These are phyloP conservation scores for Saturnispora galanensis DNA, from an alignment of 805 yeast genomes.

Conservation along the genomic window DNA sequence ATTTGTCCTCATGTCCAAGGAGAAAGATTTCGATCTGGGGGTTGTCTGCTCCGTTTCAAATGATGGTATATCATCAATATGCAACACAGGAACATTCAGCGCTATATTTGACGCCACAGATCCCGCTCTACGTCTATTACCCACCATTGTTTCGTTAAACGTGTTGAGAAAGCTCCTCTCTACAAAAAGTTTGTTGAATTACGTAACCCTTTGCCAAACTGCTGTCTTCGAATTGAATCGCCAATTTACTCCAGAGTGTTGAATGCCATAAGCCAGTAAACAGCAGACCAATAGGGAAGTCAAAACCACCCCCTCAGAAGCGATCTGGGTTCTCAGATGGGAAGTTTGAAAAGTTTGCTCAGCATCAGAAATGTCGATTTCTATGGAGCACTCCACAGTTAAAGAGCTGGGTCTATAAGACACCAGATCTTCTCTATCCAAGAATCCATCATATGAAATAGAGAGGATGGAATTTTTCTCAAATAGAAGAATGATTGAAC, in stretches of 20 bases:
- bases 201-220: not conserved
- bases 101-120: conserved; percentile 60
- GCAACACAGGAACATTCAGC: conserved; percentile 34
- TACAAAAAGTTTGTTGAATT: not conserved
- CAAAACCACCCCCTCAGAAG: not conserved
- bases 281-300: not conserved
- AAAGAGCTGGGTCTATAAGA: conserved; percentile 1
- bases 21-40: no score
- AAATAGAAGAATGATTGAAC: not conserved
- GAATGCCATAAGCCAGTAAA: not conserved
- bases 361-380: not conserved
- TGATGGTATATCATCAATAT: not conserved
- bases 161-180: not conserved
- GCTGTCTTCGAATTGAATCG: not conserved
- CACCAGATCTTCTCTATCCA: not conserved
- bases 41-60: not conserved
- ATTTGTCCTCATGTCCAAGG: not conserved
- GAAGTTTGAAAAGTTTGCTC: no score
- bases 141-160: conserved; percentile 1
- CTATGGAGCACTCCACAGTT: not conserved
- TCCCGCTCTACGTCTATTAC: conserved; percentile 37
- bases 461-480: not conserved
- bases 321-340: no score
- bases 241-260: no score
- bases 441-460: conserved; percentile 2